These are phyloP conservation scores for Acanthamoeba triangularis DNA, from an alignment of 208 protist species.

Conservation along the genomic window DNA sequence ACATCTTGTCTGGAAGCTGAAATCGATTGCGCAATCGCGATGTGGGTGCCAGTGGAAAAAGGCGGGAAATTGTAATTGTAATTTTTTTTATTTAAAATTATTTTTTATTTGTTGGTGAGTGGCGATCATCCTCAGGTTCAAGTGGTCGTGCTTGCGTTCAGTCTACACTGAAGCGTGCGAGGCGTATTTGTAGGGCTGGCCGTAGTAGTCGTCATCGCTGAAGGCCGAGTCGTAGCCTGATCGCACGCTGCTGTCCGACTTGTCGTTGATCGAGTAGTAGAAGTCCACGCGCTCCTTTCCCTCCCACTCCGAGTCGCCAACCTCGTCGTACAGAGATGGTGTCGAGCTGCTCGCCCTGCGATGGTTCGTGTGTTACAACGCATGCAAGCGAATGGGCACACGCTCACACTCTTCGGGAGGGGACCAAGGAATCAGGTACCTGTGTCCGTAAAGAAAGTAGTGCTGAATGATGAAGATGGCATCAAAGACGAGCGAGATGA, in stretches of 20 bases:
- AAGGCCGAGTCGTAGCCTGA: slow-evolving; percentile 7
- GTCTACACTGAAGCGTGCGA: slow-evolving; percentile 9
- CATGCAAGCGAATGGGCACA: background rate
- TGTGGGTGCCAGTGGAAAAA: too few species aligned
- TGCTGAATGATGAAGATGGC: slow-evolving; percentile 72
- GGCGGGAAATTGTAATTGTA: too few species aligned
- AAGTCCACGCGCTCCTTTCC: slow-evolving; percentile 40
- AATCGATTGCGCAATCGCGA: too few species aligned
- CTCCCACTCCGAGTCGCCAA: slow-evolving; percentile 26
- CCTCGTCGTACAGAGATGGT: slow-evolving; percentile 30
- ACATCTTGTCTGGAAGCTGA: background rate
- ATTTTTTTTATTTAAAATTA: too few species aligned
- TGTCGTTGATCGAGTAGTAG: slow-evolving; percentile 32
- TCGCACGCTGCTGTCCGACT: background rate
- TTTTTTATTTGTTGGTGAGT: too few species aligned
- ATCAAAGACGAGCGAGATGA: slow-evolving; percentile 66
- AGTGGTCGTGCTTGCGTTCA: too few species aligned
- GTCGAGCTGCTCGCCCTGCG: background rate
- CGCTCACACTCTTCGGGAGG: background rate
- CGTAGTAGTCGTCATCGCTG: background rate
- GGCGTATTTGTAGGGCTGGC: slow-evolving; percentile 22
- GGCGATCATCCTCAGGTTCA: too few species aligned
- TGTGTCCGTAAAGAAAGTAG: slow-evolving; percentile 38
- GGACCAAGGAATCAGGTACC: background rate
- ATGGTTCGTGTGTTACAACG: background rate